Evolutionary conservation across 1,284 basidiomycete species (phyloP), one percentile per base, ranked within the genome.

Genomic region (Ganoderma lingzhi): DNA sequence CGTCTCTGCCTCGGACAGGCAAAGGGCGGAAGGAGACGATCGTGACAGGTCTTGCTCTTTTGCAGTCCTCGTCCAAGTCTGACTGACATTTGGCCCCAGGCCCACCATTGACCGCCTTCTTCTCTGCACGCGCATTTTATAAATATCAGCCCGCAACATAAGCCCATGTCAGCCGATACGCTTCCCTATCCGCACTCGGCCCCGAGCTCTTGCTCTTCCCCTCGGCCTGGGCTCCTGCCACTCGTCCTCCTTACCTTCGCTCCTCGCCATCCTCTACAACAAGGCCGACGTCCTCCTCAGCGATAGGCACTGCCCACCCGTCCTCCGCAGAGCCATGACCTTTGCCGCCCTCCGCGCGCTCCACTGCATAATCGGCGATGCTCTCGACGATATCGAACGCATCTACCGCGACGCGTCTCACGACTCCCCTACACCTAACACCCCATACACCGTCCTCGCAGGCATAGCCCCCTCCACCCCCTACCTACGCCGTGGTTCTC

Each of bases 301-400:
- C 58, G 23, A 23, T 15, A 15, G 37, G 35, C 39, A n/a, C 3
- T 37, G 9, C 23, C 9, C 8, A 60, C 58, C 10, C 62, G 4
- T 2, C 59, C 59, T 8, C 55, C 10, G 30, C 41, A 62, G 65
- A 70, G 64, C 41, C 37, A 82, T 82, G 87, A 90, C 91, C 59
- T 89, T 93, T 73, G 82, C 88, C 23, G 82, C 84, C 65, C 85
- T 93, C 65, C 87, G 87, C 67, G 86, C 87, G 30, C 85, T 93
- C 39, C 88, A 92, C 71, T 80, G 85, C 73, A 85, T 93, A 77
- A 87, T 93, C 71, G 89, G 86, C 73, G 84, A 90, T 66, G 90
- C 90, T 35, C 80, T 93, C 71, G 85, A 89, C 78, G 89, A 92
- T 74, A 90, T 93, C 55, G 87, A 92, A 77, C 82, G 82, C 62